phyloP scores from a whole-genome alignment of 768 basidiomycete species.

The Phlebiopsis gigantea region DNA sequence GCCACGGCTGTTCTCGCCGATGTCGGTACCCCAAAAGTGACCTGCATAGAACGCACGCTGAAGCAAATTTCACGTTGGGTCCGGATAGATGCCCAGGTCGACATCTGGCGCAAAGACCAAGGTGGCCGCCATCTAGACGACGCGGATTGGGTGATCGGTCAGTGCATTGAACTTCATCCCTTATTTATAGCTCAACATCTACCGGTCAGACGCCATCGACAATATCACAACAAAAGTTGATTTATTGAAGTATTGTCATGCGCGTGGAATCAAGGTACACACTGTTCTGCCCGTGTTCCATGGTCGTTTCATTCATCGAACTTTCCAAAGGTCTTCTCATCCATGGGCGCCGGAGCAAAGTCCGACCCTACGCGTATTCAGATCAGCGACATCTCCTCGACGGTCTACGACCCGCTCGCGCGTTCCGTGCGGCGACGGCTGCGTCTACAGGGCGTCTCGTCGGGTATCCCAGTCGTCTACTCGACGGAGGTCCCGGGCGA shows the following conservation, averaged over 20 bases:
- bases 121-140: constrained; percentile 71
- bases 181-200: constrained; percentile 9
- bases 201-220: constrained; percentile 82
- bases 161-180: constrained; percentile 16
- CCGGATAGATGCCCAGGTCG: constrained; percentile 76
- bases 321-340: constrained; percentile 72
- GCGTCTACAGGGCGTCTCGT: constrained; percentile 53
- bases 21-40: constrained; percentile 92
- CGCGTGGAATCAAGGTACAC: constrained; percentile 68
- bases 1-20: constrained; percentile 85
- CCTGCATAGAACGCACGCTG: constrained; percentile 62
- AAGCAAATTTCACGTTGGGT: constrained; percentile 80
- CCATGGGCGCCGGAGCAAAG: constrained; percentile 96
- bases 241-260: constrained; percentile 82
- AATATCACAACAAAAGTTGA: constrained; percentile 97
- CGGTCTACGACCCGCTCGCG: constrained; percentile 92
- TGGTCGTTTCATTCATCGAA: background rate
- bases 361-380: constrained; percentile 92
- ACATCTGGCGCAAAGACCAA: constrained; percentile 83
- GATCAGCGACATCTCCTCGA: constrained; percentile 89
- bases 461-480: constrained; percentile 85
- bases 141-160: constrained; percentile 92
- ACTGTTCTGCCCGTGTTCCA: background rate
- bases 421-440: constrained; percentile 80
- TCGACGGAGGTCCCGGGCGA: constrained; percentile 91